phyloP scores from a whole-genome alignment of 2,329 filamentous ascomycete genomes.

The Arthrobotrys iridis region DNA sequence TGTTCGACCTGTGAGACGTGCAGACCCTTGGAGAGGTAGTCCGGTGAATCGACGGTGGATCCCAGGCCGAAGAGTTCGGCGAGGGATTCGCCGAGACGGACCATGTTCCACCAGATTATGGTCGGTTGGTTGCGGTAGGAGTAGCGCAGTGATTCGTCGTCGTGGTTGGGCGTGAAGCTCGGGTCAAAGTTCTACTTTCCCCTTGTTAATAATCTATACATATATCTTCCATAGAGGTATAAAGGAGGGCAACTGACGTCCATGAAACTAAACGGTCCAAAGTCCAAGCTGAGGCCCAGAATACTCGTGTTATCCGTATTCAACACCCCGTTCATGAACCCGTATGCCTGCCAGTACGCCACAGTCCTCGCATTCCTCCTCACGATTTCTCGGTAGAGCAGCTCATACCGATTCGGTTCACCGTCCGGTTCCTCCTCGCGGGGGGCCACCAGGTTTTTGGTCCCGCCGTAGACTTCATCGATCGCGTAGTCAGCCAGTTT shows the following conservation, averaged over 20 bases:
- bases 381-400: constrained; percentile 86
- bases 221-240: not conserved
- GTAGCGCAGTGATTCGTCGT: constrained; percentile 87
- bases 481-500: constrained; percentile 82
- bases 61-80: constrained; percentile 88
- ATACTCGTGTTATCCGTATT: constrained; percentile 98
- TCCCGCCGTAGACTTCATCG: constrained; percentile 78
- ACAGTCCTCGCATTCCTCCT: constrained; percentile 87
- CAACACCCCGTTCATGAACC: constrained; percentile 98
- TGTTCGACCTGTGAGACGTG: constrained; percentile 73
- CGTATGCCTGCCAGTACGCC: constrained; percentile 95
- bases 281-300: constrained; percentile 88
- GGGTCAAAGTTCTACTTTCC: constrained; percentile 79
- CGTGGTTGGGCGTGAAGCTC: constrained; percentile 93
- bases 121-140: constrained; percentile 93
- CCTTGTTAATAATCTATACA: not conserved
- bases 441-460: constrained; percentile 67
- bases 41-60: constrained; percentile 73
- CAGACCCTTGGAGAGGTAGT: constrained; percentile 78
- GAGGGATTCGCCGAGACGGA: constrained; percentile 86
- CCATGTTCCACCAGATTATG: constrained; percentile 76
- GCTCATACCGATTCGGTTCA: constrained; percentile 81
- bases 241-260: constrained; percentile 64
- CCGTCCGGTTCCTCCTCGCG: constrained; percentile 72
- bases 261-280: constrained; percentile 96